Evolutionary conservation across 176 grass and related monocot species (phyloP).

Genomic region (Avena atlantica): DNA sequence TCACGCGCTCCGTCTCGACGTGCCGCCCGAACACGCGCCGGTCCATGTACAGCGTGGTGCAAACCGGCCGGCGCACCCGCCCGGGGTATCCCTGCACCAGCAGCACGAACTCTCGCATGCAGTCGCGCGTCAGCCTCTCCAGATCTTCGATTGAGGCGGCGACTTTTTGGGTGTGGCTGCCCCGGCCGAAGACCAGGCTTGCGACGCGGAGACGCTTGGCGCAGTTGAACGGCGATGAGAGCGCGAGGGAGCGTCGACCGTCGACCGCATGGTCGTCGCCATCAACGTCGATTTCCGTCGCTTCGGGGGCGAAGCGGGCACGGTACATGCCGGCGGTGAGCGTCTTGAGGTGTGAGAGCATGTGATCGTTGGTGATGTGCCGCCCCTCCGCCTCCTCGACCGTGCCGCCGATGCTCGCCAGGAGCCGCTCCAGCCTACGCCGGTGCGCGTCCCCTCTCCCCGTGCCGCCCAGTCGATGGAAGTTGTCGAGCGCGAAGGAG

Average conservation of each 20-base stretch:
- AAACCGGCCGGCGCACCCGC: slow-evolving; percentile 31
- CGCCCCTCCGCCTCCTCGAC: slow-evolving; percentile 58
- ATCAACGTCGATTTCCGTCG: neutral
- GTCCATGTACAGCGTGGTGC: slow-evolving; percentile 52
- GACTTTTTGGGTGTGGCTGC: neutral
- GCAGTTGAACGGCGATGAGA: slow-evolving; percentile 18
- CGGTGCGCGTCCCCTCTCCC: slow-evolving; percentile 20
- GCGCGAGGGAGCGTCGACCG: neutral
- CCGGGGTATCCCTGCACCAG: slow-evolving; percentile 50
- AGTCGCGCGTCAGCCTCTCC: slow-evolving; percentile 41
- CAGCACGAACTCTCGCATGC: slow-evolving; percentile 50
- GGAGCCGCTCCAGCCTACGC: slow-evolving; percentile 44
- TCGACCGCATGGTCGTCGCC: neutral
- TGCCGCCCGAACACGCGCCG: slow-evolving; percentile 51
- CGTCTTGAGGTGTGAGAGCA: slow-evolving; percentile 46
- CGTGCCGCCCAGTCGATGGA: neutral
- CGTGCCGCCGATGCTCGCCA: slow-evolving; percentile 37
- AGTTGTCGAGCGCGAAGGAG: slow-evolving; percentile 40
- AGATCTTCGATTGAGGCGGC: slow-evolving; percentile 28
- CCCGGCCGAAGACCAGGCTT: neutral
- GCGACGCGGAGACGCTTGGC: slow-evolving; percentile 43
- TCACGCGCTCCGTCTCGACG: slow-evolving; percentile 53
- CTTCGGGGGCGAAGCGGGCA: slow-evolving; percentile 48
- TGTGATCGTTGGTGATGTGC: slow-evolving; percentile 55
- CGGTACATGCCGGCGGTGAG: slow-evolving; percentile 49